phyloP scores from a whole-genome alignment of 441 rosid genomes.

The Biscutella laevigata region DNA sequence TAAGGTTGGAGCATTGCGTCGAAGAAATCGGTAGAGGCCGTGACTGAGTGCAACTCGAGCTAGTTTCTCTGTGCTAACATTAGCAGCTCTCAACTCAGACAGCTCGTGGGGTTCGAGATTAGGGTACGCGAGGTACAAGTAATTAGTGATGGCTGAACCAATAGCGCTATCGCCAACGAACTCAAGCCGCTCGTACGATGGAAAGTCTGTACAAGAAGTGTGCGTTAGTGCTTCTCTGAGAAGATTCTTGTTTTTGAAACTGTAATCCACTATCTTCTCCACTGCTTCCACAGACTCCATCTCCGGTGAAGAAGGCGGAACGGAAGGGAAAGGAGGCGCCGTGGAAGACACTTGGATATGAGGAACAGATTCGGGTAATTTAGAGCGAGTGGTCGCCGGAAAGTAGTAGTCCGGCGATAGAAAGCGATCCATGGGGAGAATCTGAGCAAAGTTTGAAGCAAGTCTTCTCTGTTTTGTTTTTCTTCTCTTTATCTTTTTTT shows the following conservation, averaged over 20 bases:
- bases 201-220: constrained; percentile 33
- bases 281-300: constrained; percentile 37
- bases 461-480: background rate
- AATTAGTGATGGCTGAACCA: constrained; percentile 36
- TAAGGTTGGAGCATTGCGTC: constrained; percentile 36
- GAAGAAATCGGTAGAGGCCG: constrained; percentile 34
- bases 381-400: constrained; percentile 1
- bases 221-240: constrained; percentile 63
- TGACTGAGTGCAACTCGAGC: constrained; percentile 66
- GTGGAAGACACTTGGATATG: background rate
- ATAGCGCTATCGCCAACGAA: constrained; percentile 74
- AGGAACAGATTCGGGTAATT: background rate
- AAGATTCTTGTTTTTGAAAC: constrained; percentile 36
- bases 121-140: constrained; percentile 47
- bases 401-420: constrained; percentile 11
- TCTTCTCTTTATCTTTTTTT: background rate
- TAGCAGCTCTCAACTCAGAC: constrained; percentile 51
- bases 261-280: constrained; percentile 44
- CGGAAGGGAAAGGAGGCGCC: background rate
- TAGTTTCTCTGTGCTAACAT: constrained; percentile 66
- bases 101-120: constrained; percentile 42
- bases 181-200: constrained; percentile 60
- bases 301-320: constrained; percentile 11
- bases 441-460: background rate
- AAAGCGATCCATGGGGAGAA: constrained; percentile 17